Evolutionary conservation across 164 flowering plant genomes (phyloP).

Genomic region (Cinnamomum micranthum): DNA sequence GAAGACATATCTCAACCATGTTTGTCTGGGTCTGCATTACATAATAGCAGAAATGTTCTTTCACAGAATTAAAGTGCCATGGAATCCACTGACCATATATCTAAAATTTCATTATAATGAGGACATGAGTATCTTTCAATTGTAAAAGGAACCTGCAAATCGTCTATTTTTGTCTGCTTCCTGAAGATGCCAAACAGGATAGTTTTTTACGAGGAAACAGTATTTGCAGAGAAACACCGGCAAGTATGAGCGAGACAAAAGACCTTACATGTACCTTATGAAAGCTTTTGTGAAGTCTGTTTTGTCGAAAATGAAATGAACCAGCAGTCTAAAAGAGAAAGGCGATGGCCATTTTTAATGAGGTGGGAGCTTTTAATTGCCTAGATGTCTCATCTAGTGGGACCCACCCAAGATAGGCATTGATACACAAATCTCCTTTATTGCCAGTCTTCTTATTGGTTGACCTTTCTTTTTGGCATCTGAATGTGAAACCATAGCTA

Average conservation of each 20-base stretch:
- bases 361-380: no score
- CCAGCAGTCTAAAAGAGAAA: no score
- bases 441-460: no score
- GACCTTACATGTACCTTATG: not conserved
- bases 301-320: no score
- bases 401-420: no score
- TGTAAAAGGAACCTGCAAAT: not conserved
- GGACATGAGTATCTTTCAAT: not conserved
- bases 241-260: not conserved
- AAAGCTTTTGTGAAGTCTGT: no score
- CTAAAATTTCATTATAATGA: not conserved
- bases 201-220: not conserved
- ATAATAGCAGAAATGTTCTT: not conserved
- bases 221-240: not conserved
- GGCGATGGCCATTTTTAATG: no score
- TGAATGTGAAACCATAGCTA: no score
- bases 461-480: no score
- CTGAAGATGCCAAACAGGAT: not conserved
- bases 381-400: no score
- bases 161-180: not conserved
- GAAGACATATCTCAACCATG: not conserved
- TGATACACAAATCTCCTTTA: no score
- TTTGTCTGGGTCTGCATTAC: not conserved
- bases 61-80: not conserved
- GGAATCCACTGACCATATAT: not conserved